Evolutionary conservation across 345 rosid species (phyloP).

Genomic region (Rhizophora mangle): DNA sequence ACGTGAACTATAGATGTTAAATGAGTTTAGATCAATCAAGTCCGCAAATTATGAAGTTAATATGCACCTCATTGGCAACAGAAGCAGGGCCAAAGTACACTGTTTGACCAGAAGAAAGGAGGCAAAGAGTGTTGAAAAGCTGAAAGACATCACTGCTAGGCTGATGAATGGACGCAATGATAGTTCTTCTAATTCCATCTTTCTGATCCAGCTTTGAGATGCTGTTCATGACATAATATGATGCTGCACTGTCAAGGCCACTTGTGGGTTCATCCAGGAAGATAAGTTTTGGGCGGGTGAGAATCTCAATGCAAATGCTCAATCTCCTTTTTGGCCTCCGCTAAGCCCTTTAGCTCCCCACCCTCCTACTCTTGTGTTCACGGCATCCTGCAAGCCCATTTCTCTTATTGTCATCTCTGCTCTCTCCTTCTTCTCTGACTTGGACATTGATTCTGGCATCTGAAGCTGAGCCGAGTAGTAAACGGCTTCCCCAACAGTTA

Average conservation of each 20-base stretch:
- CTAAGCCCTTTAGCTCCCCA: conserved; percentile 22
- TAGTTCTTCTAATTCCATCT: conserved; percentile 20
- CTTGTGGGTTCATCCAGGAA: conserved; percentile 30
- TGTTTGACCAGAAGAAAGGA: conserved; percentile 21
- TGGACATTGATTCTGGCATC: conserved; percentile 20
- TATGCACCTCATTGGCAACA: conserved; percentile 19
- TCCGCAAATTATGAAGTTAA: not conserved
- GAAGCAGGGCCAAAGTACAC: conserved; percentile 26
- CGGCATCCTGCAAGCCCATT: conserved; percentile 23
- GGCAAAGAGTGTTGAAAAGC: conserved; percentile 23
- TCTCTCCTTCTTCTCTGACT: conserved; percentile 19
- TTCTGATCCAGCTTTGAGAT: conserved; percentile 7
- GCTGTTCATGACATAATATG: conserved; percentile 18
- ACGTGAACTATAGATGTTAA: not conserved
- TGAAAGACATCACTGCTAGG: conserved; percentile 25
- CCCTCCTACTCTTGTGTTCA: conserved; percentile 27
- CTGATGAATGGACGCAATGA: conserved; percentile 29
- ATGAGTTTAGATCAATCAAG: not conserved
- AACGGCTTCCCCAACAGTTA: conserved; percentile 23
- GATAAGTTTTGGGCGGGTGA: conserved; percentile 19
- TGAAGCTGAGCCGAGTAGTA: conserved; percentile 27
- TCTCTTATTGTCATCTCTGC: conserved; percentile 22
- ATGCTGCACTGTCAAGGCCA: conserved; percentile 31
- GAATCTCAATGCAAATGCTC: conserved; percentile 27
- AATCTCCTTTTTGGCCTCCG: conserved; percentile 28